Percentiles rank a stretch among this genome's conserved stretches.
Conservation (phyloP, 1,139 yeast genomes). For the Candida anutae region DNA sequence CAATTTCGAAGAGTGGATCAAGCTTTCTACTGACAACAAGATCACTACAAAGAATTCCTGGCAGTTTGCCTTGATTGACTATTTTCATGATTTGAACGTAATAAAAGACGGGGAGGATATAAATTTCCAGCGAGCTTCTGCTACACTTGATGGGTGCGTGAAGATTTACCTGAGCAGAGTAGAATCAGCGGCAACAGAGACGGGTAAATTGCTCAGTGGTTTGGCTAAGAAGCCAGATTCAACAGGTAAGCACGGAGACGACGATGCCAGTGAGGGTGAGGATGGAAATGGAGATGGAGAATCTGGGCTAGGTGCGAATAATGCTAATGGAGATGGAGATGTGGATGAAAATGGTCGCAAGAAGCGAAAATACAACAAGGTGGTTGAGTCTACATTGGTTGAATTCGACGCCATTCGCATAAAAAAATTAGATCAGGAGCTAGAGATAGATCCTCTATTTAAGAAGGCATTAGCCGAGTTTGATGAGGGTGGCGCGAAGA, state of each 20-base stretch:
- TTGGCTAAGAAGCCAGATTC: conserved; percentile 25
- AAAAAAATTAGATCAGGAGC: conserved; percentile 68
- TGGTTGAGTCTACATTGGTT: conserved; percentile 38
- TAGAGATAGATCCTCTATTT: conserved; percentile 80
- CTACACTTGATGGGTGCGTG: conserved; percentile 80
- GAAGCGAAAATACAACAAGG: conserved; percentile 31
- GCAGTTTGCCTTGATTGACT: conserved; percentile 86
- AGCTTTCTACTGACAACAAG: conserved; percentile 80
- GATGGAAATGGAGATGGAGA: conserved; percentile 15
- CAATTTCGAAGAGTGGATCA: conserved; percentile 88
- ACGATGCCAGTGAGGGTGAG: conserved; percentile 13
- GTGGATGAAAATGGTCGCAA: conserved; percentile 12
- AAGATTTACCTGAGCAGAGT: conserved; percentile 80
- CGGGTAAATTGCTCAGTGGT: conserved; percentile 80
- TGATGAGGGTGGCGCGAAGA: conserved; percentile 93
- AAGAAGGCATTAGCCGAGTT: conserved; percentile 86
- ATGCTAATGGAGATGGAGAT: conserved; percentile 5
- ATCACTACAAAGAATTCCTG: conserved; percentile 62
- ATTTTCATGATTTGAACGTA: conserved; percentile 63
- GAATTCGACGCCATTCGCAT: conserved; percentile 55
- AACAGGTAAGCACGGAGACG: conserved; percentile 8
- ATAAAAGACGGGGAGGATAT: conserved; percentile 54
- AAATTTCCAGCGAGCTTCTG: conserved; percentile 71
- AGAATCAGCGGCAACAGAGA: conserved; percentile 86
- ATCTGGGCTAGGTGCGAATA: conserved; percentile 6